phyloP scores from a whole-genome alignment of 108 stramenopile species.

The Seminavis robusta region DNA sequence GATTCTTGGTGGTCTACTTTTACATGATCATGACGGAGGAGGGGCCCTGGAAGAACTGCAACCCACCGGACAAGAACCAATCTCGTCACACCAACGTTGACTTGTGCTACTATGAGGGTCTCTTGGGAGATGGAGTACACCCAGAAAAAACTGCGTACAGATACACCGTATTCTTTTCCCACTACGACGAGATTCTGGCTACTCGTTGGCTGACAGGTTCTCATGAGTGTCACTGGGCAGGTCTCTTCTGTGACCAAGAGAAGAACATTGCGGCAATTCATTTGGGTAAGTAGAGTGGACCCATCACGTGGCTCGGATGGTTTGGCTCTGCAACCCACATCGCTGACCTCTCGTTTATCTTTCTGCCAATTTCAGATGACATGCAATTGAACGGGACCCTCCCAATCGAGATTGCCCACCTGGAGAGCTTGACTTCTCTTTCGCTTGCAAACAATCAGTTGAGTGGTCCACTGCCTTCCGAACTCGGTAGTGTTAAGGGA shows the following conservation, averaged over 20 bases:
- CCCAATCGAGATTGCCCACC: slow-evolving; percentile 10
- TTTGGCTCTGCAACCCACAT: too few species aligned
- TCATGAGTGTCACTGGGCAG: slow-evolving; percentile 31
- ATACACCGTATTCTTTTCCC: neutral
- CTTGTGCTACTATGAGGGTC: slow-evolving; percentile 21
- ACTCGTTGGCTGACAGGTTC: slow-evolving; percentile 33
- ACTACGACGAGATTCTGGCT: neutral
- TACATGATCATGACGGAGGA: slow-evolving; percentile 36
- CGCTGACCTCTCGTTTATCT: neutral
- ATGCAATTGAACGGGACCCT: slow-evolving; percentile 6
- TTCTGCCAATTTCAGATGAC: slow-evolving; percentile 3
- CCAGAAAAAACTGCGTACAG: too few species aligned
- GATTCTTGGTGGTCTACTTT: slow-evolving; percentile 58
- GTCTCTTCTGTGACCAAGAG: slow-evolving; percentile 16
- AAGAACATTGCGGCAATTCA: slow-evolving; percentile 8
- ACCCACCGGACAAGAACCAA: slow-evolving; percentile 9
- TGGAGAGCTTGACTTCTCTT: slow-evolving; percentile 20
- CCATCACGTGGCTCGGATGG: too few species aligned
- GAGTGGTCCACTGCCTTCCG: slow-evolving; percentile 31
- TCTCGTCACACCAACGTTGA: neutral
- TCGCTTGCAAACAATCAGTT: slow-evolving; percentile 20
- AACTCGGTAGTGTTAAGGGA: slow-evolving; percentile 15
- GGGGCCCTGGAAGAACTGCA: slow-evolving; percentile 39
- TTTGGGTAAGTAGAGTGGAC: slow-evolving; percentile 23
- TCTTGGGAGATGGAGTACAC: slow-evolving; percentile 1